phyloP scores from a whole-genome alignment of 169 alveolate genomes.

The Plasmodium ovale region DNA sequence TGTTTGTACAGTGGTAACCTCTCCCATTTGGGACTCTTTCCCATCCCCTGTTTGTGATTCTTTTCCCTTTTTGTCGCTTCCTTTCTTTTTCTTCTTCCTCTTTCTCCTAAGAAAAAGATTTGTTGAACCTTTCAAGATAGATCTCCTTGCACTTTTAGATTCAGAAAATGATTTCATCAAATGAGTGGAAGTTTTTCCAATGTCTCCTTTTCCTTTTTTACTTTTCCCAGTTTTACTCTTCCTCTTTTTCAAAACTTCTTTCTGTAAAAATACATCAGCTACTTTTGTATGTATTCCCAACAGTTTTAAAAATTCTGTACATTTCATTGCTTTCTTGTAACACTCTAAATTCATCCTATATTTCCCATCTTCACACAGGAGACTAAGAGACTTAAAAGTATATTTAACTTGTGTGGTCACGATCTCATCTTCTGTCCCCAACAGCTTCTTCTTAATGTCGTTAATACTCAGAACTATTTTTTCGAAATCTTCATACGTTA shows the following conservation, averaged over 20 bases:
- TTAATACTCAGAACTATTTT: constrained; percentile 49
- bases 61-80: not conserved
- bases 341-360: constrained; percentile 62
- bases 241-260: constrained; percentile 13
- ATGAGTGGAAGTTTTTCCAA: constrained; percentile 2
- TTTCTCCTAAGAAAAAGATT: constrained; percentile 2
- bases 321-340: constrained; percentile 52
- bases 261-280: constrained; percentile 39
- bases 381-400: constrained; percentile 65
- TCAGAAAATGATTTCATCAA: constrained; percentile 16
- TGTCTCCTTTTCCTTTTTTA: not conserved
- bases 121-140: constrained; percentile 21
- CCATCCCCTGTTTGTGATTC: not conserved
- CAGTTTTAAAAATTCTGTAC: constrained; percentile 49
- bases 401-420: constrained; percentile 49
- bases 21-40: not conserved
- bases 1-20: too few species aligned
- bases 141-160: constrained; percentile 9
- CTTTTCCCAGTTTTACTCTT: not conserved
- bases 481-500: constrained; percentile 67
- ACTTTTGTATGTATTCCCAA: constrained; percentile 55
- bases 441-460: constrained; percentile 59
- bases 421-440: constrained; percentile 72
- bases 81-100: not conserved
- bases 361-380: constrained; percentile 71